A percentile compares a stretch with the other conserved stretches of the same genome.
These are phyloP conservation scores for Leccinum laetum DNA, from an alignment of 1,284 basidiomycete species.

Conservation along the genomic window DNA sequence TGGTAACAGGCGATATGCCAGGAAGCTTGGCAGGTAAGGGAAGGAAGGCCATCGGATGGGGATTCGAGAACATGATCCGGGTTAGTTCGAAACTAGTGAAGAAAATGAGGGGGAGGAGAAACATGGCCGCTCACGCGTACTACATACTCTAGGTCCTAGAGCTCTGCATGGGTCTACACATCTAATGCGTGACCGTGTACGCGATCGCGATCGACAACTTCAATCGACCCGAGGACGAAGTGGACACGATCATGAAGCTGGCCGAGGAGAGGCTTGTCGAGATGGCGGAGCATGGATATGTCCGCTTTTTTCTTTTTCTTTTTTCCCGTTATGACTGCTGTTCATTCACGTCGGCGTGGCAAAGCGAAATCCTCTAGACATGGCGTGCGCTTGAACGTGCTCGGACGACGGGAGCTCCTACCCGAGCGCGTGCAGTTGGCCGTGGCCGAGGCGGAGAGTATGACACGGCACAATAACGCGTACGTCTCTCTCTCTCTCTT, in stretches of 20 bases:
- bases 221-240: constrained; percentile 85
- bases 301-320: background rate
- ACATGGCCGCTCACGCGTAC: background rate
- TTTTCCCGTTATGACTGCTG: background rate
- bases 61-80: constrained; percentile 80
- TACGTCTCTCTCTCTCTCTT: constrained; percentile 2
- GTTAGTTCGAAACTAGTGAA: constrained; percentile 50
- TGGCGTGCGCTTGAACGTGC: constrained; percentile 83
- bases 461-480: constrained; percentile 79
- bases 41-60: constrained; percentile 81
- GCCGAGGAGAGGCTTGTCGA: background rate
- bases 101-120: background rate
- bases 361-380: constrained; percentile 76
- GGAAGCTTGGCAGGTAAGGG: constrained; percentile 63
- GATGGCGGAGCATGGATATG: constrained; percentile 54
- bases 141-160: constrained; percentile 65
- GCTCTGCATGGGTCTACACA: constrained; percentile 74
- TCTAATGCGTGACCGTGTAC: constrained; percentile 89
- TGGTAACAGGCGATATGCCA: constrained; percentile 92
- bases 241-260: constrained; percentile 85
- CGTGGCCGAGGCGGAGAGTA: constrained; percentile 71
- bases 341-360: background rate
- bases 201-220: constrained; percentile 99
- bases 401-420: constrained; percentile 80
- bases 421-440: constrained; percentile 76